These are phyloP conservation scores for Entomortierella beljakovae DNA, from an alignment of 192 early-diverging fungal species.

Conservation along the genomic window DNA sequence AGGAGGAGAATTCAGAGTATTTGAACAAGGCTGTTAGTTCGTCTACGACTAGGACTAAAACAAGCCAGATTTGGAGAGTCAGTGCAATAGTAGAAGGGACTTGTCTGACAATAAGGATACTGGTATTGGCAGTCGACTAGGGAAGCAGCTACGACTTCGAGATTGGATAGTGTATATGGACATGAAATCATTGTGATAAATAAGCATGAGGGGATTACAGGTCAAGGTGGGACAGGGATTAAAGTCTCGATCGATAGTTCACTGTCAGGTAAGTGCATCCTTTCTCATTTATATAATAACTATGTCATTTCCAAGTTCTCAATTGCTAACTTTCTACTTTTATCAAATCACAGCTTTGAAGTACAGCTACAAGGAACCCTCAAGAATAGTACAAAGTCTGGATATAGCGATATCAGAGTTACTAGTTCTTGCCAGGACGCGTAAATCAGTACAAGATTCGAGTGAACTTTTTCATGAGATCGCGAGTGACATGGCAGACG, in stretches of 20 bases:
- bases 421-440: constrained; percentile 33
- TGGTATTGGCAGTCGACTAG: background rate
- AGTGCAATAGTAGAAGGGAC: background rate
- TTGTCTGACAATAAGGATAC: background rate
- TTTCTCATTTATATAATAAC: background rate
- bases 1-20: background rate
- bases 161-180: constrained; percentile 39
- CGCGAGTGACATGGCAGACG: background rate
- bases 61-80: constrained; percentile 31
- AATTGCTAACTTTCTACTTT: background rate
- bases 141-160: constrained; percentile 4
- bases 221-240: constrained; percentile 29
- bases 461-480: constrained; percentile 17
- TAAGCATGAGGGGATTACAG: constrained; percentile 26
- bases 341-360: constrained; percentile 9
- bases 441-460: constrained; percentile 36
- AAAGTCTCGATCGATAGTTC: constrained; percentile 12
- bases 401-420: constrained; percentile 30
- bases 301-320: too few relatives aligned
- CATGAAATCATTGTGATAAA: constrained; percentile 16
- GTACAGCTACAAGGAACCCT: constrained; percentile 8
- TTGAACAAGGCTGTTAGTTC: background rate
- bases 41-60: constrained; percentile 3
- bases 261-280: constrained; percentile 11
- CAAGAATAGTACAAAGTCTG: constrained; percentile 29